Conservation (phyloP, 2,329 filamentous ascomycete species). For the Aspergillus intermedius region DNA sequence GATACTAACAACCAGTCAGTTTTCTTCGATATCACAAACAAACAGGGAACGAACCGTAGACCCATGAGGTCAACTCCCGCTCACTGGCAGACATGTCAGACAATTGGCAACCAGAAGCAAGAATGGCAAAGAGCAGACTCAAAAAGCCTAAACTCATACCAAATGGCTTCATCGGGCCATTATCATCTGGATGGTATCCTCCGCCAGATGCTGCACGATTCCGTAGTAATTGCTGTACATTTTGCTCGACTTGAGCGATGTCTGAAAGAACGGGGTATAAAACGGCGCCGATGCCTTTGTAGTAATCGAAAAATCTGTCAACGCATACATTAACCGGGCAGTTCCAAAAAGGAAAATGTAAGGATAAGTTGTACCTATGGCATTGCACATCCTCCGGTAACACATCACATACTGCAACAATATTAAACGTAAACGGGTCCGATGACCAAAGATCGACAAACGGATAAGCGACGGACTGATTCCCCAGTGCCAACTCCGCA, state of each 20-base stretch:
- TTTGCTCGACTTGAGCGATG: constrained; percentile 44
- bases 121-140: constrained; percentile 54
- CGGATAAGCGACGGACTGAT: constrained; percentile 55
- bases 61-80: constrained; percentile 57
- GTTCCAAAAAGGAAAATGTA: not conserved
- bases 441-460: constrained; percentile 59
- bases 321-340: constrained; percentile 5
- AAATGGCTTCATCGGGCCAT: constrained; percentile 49
- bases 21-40: not conserved
- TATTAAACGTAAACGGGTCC: constrained; percentile 49
- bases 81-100: constrained; percentile 52
- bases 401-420: constrained; percentile 50
- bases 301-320: constrained; percentile 46
- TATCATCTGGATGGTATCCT: constrained; percentile 36
- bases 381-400: constrained; percentile 52
- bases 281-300: constrained; percentile 50
- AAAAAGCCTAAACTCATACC: constrained; percentile 54
- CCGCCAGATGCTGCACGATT: constrained; percentile 40
- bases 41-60: constrained; percentile 46
- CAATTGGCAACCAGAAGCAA: constrained; percentile 57
- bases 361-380: constrained; percentile 15
- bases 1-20: constrained; percentile 40
- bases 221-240: constrained; percentile 46
- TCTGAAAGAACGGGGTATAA: constrained; percentile 54
- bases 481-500: constrained; percentile 53